Base-by-base conservation (phyloP, 164 flowering plant genomes). In the Kingdonia uniflora region DNA sequence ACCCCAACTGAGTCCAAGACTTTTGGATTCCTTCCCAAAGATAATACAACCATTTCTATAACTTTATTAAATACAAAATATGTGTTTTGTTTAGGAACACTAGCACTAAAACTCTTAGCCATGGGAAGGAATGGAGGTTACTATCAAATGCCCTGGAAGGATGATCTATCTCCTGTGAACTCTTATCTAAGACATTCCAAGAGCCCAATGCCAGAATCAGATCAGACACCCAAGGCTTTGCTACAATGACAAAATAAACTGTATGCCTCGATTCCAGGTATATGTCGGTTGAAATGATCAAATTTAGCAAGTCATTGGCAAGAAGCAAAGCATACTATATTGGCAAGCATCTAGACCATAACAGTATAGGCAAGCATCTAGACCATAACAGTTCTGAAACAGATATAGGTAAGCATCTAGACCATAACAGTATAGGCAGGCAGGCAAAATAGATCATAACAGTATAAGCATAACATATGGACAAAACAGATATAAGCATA, bases 221-320 rank as follows among this genome's bases (percentile, higher is more conserved):
- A 71, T 94, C 99, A 51, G 96, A 89, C 37, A 89, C 56, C 99
- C 99, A 94, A 52, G 79, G 76, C 68, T 78, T 82, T 11, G 68
- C 65, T 35, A 67, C 67, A 49, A 73, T 23, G 45, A 77, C 53
- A 49, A 94, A 57, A 22, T 66, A 71, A 38, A 68, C 53, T 16
- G 88, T 81, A 56, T 72, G 68, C 62, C 59, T 68, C 6, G 84
- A 74, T 14, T 92, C 92, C 49, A 82, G 43, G 57, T 64, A 52
- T 49, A 64, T 55, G 61, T 94, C 99, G 44, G 68, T 54, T 16
- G 69, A 62, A 39, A 62, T 35, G 47, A 79, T 60, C 17, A 83
- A 61, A 66, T 89, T 80, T 52, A 94, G 76, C 55, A 89, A 53
- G 42, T 74, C 62, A 49, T 74, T 79, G 22, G 74, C 80, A 58